phyloP scores from a whole-genome alignment of 768 basidiomycete genomes.

The Mrakia gelida region DNA sequence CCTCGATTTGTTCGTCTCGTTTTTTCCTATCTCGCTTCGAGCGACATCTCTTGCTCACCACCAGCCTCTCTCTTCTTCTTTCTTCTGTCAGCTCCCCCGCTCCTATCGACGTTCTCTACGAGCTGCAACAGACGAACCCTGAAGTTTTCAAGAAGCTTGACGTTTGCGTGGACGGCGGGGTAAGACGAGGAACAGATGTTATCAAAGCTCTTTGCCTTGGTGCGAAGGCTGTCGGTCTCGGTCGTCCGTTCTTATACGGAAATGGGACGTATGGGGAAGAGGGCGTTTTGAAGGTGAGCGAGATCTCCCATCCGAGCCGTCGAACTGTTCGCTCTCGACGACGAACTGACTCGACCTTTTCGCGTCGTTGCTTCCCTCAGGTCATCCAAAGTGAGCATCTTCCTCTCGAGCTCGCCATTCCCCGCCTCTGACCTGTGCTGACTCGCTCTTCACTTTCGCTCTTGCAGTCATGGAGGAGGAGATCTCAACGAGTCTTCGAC shows the following conservation, averaged over 20 bases:
- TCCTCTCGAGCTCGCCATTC: too few relatives aligned
- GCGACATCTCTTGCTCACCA: not conserved
- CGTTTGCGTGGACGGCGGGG: slow-evolving; percentile 54
- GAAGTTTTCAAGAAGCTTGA: slow-evolving; percentile 43
- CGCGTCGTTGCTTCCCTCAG: slow-evolving; percentile 31
- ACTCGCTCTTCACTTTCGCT: not conserved
- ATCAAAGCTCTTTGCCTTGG: slow-evolving; percentile 74
- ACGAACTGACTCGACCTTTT: too few relatives aligned
- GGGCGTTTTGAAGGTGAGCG: slow-evolving; percentile 40
- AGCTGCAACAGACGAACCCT: slow-evolving; percentile 35
- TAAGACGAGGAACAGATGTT: slow-evolving; percentile 46
- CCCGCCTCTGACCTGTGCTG: not conserved
- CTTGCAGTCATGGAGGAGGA: slow-evolving; percentile 47
- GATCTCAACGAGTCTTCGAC: slow-evolving; percentile 46
- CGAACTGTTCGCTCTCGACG: too few relatives aligned
- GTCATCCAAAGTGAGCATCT: slow-evolving; percentile 37
- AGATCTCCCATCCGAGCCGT: too few relatives aligned
- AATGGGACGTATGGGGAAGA: slow-evolving; percentile 45
- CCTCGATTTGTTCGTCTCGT: slow-evolving; percentile 23
- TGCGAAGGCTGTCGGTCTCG: slow-evolving; percentile 46
- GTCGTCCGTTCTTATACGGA: slow-evolving; percentile 47
- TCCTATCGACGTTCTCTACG: slow-evolving; percentile 34
- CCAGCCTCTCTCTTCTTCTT: not conserved
- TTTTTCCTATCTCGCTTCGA: not conserved
- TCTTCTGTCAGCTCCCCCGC: not conserved